These are phyloP conservation scores for Rhizomucor pusillus DNA, from an alignment of 371 early-diverging fungal genomes.

Conservation along the genomic window DNA sequence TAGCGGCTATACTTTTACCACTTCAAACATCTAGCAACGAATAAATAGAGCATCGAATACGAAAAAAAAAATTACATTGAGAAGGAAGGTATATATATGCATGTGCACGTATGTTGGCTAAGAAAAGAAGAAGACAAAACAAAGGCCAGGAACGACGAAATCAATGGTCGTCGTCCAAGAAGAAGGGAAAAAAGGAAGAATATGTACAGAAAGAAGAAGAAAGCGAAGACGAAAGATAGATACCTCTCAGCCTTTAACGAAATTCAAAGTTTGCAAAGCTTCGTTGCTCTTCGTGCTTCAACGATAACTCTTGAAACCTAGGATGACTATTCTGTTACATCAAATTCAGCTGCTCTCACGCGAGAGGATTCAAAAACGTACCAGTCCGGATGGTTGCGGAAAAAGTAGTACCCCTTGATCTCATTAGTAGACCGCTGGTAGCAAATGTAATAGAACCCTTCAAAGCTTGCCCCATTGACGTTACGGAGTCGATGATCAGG, in stretches of 20 bases:
- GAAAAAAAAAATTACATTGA: constrained; percentile 2
- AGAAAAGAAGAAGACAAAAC: neutral
- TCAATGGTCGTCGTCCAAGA: too few species aligned
- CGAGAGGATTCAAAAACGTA: constrained; percentile 21
- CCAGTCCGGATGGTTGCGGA: constrained; percentile 76
- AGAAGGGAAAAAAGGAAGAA: too few species aligned
- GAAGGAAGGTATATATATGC: neutral
- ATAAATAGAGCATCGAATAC: neutral
- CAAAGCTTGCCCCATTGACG: constrained; percentile 91
- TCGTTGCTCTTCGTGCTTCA: constrained; percentile 62
- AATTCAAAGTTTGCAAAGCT: constrained; percentile 63
- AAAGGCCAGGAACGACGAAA: too few species aligned
- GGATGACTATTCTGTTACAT: neutral
- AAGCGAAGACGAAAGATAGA: too few species aligned
- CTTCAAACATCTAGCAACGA: constrained; percentile 14
- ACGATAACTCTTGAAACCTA: constrained; percentile 77
- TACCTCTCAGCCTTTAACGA: constrained; percentile 34
- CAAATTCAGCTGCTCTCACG: neutral
- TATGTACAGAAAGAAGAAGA: constrained; percentile 2
- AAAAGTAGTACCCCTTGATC: constrained; percentile 88
- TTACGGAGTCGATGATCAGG: constrained; percentile 88
- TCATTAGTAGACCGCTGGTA: constrained; percentile 74
- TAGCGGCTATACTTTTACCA: constrained; percentile 58
- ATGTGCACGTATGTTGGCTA: constrained; percentile 1
- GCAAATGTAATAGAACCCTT: constrained; percentile 94